Base-by-base conservation (phyloP, 2,329 filamentous ascomycete genomes). In the Botrytis paeoniae region DNA sequence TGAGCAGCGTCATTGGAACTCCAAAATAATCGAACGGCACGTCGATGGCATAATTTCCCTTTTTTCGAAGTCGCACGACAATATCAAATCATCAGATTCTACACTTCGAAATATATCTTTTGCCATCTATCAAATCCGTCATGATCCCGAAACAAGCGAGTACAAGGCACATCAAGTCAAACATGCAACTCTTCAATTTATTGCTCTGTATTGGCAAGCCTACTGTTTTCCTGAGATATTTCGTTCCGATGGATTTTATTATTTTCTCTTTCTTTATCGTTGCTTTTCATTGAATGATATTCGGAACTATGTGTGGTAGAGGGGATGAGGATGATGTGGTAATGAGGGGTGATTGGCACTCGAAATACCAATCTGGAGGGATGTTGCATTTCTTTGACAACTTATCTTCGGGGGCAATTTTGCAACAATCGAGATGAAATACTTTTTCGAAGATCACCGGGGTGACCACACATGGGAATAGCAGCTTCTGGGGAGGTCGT, bases 11-110 rank as follows among this genome's bases (percentile, higher is more conserved):
- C 73, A 77, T 75, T 73, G 73, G 76, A 69, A 71, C 73, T 77
- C 75, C 69, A 74, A 77, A 78, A 12, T 74, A 73, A 78, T 80
- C 80, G 80, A 81, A 81, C 79, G 80, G 80, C 80, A 79, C 73
- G 79, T 75, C 80, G 79, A 80, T 80, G 79, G 76, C 76, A 80
- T 76, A 54, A 78, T 76, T 78, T 79, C 74, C 73, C 45, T 76
- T 70, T 68, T 65, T 74, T 77, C 76, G 75, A 74, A 78, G 72
- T 74, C 76, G 73, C 41, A 75, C 75, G 77, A 73, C 74, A 75
- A 77, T 73, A 71, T 66, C 63, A 25, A 73, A 76, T 76, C 74
- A 70, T 73, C 75, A 65, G 62, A 66, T 64, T 65, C 60, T 48
- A 71, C 54, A 75, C 69, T 71, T 75, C 60, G 69, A 71, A 71